Percentiles rank a stretch among this genome's conserved stretches.
These are phyloP conservation scores for Cutaneotrichosporon cavernicola DNA, from an alignment of 1,284 basidiomycete genomes.

Conservation along the genomic window DNA sequence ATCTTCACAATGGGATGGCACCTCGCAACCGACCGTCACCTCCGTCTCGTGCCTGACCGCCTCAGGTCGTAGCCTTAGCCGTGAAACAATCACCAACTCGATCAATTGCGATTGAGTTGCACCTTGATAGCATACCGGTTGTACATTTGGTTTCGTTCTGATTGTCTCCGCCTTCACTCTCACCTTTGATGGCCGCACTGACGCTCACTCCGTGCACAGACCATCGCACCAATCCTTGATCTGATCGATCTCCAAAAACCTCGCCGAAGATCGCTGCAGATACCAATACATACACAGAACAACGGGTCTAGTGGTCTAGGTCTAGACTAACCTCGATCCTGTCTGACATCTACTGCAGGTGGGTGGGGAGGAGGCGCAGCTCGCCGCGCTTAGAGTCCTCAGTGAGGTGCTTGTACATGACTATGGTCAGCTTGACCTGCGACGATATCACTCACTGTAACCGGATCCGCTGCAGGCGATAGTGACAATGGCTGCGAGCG, in stretches of 20 bases:
- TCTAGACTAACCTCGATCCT: not conserved
- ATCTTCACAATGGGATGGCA: not conserved
- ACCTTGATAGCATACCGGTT: no score
- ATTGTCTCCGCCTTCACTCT: not conserved
- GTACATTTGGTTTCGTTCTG: not conserved
- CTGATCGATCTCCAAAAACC: not conserved
- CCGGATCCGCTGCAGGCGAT: not conserved
- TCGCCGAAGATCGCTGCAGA: not conserved
- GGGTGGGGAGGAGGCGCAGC: slow-evolving; percentile 12
- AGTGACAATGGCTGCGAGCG: slow-evolving; percentile 7
- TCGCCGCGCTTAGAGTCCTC: slow-evolving; percentile 4
- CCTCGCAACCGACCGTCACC: not conserved
- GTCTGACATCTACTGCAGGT: not conserved
- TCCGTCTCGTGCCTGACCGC: slow-evolving; percentile 5
- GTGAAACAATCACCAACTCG: not conserved
- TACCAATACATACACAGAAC: slow-evolving; percentile 9
- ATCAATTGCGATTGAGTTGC: no score
- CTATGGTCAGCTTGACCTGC: not conserved
- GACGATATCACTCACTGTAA: slow-evolving; percentile 5
- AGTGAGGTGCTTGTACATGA: slow-evolving; percentile 11
- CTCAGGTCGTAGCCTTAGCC: not conserved
- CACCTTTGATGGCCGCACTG: not conserved
- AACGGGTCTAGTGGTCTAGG: not conserved
- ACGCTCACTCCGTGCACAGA: not conserved
- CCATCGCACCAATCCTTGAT: no score